Percentiles rank a stretch among this genome's conserved stretches.
phyloP scores from a whole-genome alignment of 306 rosid species.

The Sicyos baderoa region DNA sequence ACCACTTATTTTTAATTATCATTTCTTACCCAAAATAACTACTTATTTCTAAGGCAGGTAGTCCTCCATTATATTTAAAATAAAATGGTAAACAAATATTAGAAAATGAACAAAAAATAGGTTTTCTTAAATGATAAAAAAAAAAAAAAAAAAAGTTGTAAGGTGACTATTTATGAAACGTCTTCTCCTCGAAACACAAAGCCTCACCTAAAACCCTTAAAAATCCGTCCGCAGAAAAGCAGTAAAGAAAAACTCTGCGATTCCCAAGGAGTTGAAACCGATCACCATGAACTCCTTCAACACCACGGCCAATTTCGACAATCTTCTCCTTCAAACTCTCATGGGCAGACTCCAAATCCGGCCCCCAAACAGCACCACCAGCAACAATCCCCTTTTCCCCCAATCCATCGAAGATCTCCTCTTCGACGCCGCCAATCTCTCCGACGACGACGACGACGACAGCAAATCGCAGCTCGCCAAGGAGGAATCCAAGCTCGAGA shows the following conservation, averaged over 20 bases:
- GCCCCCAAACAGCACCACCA: constrained; percentile 22
- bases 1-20: too few relatives aligned
- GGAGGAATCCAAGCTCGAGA: constrained; percentile 53
- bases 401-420: constrained; percentile 76
- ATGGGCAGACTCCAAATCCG: constrained; percentile 68
- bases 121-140: too few relatives aligned
- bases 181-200: not conserved
- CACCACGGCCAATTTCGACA: constrained; percentile 43
- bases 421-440: constrained; percentile 35
- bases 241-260: not conserved
- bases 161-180: too few relatives aligned
- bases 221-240: not conserved
- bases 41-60: too few relatives aligned
- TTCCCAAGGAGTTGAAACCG: constrained; percentile 6
- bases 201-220: constrained; percentile 23
- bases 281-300: constrained; percentile 47
- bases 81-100: too few relatives aligned
- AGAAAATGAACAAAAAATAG: too few relatives aligned
- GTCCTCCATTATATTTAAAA: too few relatives aligned
- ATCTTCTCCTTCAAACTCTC: constrained; percentile 54
- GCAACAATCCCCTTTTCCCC: constrained; percentile 32
- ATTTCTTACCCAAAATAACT: too few relatives aligned
- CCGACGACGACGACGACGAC: constrained; percentile 32
- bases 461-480: constrained; percentile 38
- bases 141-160: too few relatives aligned